phyloP scores from a whole-genome alignment of 2,329 filamentous ascomycete species.

The Aspergillus fructus region DNA sequence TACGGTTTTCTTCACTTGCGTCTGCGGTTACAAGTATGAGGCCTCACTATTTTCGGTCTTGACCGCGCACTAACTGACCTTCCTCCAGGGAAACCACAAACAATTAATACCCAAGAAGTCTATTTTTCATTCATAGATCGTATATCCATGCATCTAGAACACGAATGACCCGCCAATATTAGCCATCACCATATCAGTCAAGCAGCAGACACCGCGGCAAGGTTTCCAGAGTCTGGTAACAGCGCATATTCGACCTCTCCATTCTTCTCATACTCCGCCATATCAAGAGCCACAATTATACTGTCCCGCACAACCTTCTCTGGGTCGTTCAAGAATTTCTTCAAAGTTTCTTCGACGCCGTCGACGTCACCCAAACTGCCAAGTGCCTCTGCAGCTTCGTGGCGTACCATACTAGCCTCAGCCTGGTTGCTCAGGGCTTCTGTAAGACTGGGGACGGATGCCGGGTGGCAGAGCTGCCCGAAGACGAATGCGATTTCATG shows the following conservation, averaged over 20 bases:
- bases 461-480: slow-evolving; percentile 90
- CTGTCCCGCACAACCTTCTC: slow-evolving; percentile 94
- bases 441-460: slow-evolving; percentile 88
- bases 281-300: slow-evolving; percentile 91
- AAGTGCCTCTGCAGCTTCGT: slow-evolving; percentile 94
- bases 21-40: slow-evolving; percentile 78
- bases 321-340: slow-evolving; percentile 80
- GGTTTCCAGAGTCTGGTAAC: slow-evolving; percentile 61
- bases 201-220: slow-evolving; percentile 28
- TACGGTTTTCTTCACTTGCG: slow-evolving; percentile 86
- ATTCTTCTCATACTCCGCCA: slow-evolving; percentile 94
- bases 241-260: slow-evolving; percentile 89
- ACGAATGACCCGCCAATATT: slow-evolving; percentile 15
- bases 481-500: slow-evolving; percentile 99
- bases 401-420: slow-evolving; percentile 94
- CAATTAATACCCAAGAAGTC: slow-evolving; percentile 29
- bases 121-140: slow-evolving; percentile 19
- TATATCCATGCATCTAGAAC: slow-evolving; percentile 26
- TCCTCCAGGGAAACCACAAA: slow-evolving; percentile 34
- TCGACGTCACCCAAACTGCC: slow-evolving; percentile 91
- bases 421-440: slow-evolving; percentile 72
- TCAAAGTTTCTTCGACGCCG: slow-evolving; percentile 83
- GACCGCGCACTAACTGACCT: slow-evolving; percentile 18
- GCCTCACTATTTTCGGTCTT: not conserved
- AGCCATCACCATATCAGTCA: slow-evolving; percentile 21